Conservation (phyloP, 345 rosid species). For the Mercurialis annua region DNA sequence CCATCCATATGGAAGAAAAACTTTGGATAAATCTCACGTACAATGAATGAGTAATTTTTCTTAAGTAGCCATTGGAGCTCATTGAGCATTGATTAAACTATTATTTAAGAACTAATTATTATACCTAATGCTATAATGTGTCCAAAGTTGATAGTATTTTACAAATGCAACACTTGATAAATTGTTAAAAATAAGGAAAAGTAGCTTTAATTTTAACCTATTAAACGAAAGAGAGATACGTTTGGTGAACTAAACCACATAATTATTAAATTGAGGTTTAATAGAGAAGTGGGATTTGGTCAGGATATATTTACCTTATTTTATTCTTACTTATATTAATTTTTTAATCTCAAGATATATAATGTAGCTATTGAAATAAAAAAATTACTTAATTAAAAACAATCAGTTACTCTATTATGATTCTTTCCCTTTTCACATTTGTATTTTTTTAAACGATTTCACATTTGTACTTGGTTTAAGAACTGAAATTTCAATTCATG, state of each 20-base stretch:
- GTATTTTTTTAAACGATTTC: too few species aligned
- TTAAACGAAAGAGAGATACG: constrained; percentile 21
- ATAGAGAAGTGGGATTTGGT: constrained; percentile 58
- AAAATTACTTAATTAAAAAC: too few species aligned
- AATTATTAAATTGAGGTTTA: neutral
- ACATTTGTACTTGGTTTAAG: too few species aligned
- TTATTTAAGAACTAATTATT: neutral
- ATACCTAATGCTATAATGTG: neutral
- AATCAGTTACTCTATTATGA: too few species aligned
- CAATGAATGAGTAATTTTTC: too few species aligned
- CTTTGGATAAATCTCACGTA: too few species aligned
- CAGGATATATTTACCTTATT: constrained; percentile 17
- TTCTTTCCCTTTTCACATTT: too few species aligned
- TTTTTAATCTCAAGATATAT: too few species aligned
- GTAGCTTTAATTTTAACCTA: constrained; percentile 30
- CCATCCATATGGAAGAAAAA: too few species aligned
- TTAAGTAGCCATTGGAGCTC: too few species aligned
- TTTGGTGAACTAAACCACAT: constrained; percentile 23
- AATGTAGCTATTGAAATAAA: too few species aligned
- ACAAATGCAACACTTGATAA: neutral
- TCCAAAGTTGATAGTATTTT: neutral
- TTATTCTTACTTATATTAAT: neutral
- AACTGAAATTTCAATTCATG: too few species aligned
- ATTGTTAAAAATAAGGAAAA: neutral
- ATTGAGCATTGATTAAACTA: neutral